Conservation (phyloP, 2,329 filamentous ascomycete species). For the Fusarium udum region DNA sequence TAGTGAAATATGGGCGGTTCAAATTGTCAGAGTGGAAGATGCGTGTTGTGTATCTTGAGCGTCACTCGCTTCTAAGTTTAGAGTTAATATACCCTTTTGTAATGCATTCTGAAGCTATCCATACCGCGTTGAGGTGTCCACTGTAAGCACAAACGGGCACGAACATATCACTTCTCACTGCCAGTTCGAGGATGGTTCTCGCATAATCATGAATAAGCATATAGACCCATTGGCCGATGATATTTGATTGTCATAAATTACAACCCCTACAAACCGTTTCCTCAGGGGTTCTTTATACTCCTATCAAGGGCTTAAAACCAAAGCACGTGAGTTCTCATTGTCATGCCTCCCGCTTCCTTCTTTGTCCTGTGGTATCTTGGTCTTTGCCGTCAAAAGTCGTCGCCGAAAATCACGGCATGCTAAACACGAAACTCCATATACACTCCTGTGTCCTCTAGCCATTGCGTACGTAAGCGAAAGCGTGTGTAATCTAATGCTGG, state of each 20-base stretch:
- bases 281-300: slow-evolving; percentile 5
- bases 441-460: slow-evolving; percentile 30
- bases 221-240: not conserved
- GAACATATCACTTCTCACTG: not conserved
- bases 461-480: slow-evolving; percentile 14
- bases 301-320: slow-evolving; percentile 27
- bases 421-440: slow-evolving; percentile 35
- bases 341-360: slow-evolving; percentile 22
- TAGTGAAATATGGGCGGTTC: not conserved
- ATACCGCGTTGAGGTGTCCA: not conserved
- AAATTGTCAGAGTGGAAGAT: not conserved
- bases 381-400: slow-evolving; percentile 37
- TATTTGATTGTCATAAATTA: slow-evolving; percentile 13
- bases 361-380: slow-evolving; percentile 36
- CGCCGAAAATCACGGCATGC: slow-evolving; percentile 26
- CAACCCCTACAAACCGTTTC: not conserved
- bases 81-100: slow-evolving; percentile 15
- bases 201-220: not conserved
- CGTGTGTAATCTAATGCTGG: slow-evolving; percentile 29
- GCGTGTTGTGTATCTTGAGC: not conserved
- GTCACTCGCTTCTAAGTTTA: not conserved
- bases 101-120: not conserved
- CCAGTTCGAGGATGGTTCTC: not conserved
- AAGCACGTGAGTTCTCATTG: slow-evolving; percentile 31
- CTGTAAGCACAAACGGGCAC: not conserved